Conservation (phyloP, 768 basidiomycete species). For the Crassisporium funariophilum region DNA sequence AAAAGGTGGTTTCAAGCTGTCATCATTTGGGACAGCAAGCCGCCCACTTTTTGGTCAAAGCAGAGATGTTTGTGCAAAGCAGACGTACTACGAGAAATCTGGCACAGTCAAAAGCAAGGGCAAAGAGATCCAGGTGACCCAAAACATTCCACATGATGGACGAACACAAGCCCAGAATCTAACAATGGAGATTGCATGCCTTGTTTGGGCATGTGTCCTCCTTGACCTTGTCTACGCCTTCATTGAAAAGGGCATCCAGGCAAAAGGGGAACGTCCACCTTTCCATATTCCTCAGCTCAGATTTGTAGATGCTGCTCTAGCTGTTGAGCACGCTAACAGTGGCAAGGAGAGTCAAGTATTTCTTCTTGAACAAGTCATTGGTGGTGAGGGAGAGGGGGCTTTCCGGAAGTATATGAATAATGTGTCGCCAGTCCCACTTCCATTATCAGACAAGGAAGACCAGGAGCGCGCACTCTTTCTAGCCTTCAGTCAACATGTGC, state of each 20-base stretch:
- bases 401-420: conserved; percentile 30
- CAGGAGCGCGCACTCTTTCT: conserved; percentile 21
- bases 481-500: conserved; percentile 24
- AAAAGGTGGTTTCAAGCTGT: conserved; percentile 9
- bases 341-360: not conserved
- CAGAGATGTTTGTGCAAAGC: not conserved
- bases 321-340: not conserved
- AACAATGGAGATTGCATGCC: conserved; percentile 20
- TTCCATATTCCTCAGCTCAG: not conserved
- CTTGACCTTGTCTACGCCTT: conserved; percentile 12
- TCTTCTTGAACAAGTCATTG: conserved; percentile 16
- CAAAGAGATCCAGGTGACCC: not conserved
- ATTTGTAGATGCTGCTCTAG: not conserved
- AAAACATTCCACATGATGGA: conserved; percentile 13
- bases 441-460: conserved; percentile 1
- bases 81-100: not conserved
- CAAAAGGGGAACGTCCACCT: conserved; percentile 2
- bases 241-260: not conserved
- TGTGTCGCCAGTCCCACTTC: conserved; percentile 8
- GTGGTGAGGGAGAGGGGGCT: conserved; percentile 2
- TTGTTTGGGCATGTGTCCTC: conserved; percentile 21
- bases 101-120: not conserved
- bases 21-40: conserved; percentile 5
- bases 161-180: conserved; percentile 18
- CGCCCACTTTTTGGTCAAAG: not conserved